Evolutionary conservation across 2,329 filamentous ascomycete species (phyloP), one percentile per base, ranked within the genome.

Genomic region (Botrytis tulipae): DNA sequence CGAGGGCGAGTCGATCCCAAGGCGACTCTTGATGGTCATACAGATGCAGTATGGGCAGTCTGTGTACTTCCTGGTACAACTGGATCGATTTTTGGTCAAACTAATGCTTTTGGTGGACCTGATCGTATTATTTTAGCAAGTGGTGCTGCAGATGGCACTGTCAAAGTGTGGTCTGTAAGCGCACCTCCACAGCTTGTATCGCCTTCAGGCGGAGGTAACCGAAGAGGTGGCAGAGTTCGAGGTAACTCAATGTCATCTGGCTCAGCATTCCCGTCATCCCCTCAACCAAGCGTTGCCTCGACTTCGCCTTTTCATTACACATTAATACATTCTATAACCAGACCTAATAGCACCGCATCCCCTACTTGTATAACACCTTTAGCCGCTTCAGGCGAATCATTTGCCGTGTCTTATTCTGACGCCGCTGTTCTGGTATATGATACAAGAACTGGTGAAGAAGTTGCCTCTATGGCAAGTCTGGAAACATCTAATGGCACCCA

Each of bases 171-270:
- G 96, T 93, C 95, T 32, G 92, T 98, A 74, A 97, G 93, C 80
- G 90, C 94, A 48, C 95, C 96, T 40, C 95, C 95, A 14, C 94
- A 97, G 79, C 84, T 94, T 70, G 91, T 91, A 46, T 95, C 94
- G 18, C 94, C 94, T 14, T 92, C 94, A 78, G 90, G 91, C 18
- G 91, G 90, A 40, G 83, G 85, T 40, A 83, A 84, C 70, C 87
- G 93, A 78, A 88, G 93, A 79, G 90, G 89, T 59, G 93, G 94
- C 35, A 93, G 94, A 78, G 90, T 95, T 71, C 88, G 95, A 75
- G 94, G 92, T 73, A 95, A 98, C 83, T 97, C 94, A 37, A 96
- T 98, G 84, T 97, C 94, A 71, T 97, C 94, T 25, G 95, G 95
- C 60, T 97, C 93, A 68, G 95, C 93, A 74, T 97, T 97, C 84